Percentiles rank a stretch among this genome's conserved stretches.
Evolutionary conservation across 345 rosid genomes (phyloP).

Genomic region (Hypericum perforatum): DNA sequence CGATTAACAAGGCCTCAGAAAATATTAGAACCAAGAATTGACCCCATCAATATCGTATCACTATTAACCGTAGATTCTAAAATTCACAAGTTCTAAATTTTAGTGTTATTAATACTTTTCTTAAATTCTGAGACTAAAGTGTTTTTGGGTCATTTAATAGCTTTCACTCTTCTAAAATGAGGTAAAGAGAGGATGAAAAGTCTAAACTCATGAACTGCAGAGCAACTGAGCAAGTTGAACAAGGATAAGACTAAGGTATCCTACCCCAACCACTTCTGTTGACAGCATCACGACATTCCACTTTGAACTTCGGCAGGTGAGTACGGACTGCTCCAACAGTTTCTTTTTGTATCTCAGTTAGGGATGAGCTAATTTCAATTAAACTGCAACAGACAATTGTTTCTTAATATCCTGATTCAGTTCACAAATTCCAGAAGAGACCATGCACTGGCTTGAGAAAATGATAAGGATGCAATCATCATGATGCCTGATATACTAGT

Average conservation of each 20-base stretch:
- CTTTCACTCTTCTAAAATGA: not conserved
- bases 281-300: slow-evolving; percentile 89
- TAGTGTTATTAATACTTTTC: no score
- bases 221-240: no score
- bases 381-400: slow-evolving; percentile 42
- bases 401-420: no score
- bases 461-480: no score
- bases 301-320: slow-evolving; percentile 73
- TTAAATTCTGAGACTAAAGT: no score
- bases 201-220: not conserved
- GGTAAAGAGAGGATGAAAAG: not conserved
- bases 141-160: no score
- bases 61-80: no score
- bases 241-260: slow-evolving; percentile 2
- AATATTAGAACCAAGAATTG: not conserved
- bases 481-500: no score
- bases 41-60: no score
- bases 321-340: slow-evolving; percentile 79
- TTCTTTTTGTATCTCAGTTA: slow-evolving; percentile 74
- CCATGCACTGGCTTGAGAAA: no score
- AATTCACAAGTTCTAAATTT: no score
- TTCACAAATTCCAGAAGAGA: no score
- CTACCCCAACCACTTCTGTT: slow-evolving; percentile 86
- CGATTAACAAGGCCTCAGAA: slow-evolving; percentile 10
- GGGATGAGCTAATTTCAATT: slow-evolving; percentile 87